Percentiles rank a stretch among this genome's conserved stretches.
Conservation (phyloP, 2,329 filamentous ascomycete species). For the Xylaria polymorpha region DNA sequence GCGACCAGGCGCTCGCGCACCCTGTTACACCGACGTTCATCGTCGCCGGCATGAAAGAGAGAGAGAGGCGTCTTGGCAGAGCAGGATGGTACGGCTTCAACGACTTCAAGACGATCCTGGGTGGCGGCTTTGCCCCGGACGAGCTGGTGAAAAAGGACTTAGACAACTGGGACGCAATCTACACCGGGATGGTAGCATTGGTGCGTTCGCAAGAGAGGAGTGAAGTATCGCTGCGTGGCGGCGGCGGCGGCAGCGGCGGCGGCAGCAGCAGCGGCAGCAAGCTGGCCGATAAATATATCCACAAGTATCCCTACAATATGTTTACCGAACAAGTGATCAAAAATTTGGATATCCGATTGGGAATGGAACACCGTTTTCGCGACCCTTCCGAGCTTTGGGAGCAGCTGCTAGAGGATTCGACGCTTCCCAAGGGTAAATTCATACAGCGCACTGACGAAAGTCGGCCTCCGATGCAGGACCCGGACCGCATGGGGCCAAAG, state of each 20-base stretch:
- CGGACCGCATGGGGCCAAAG: neutral
- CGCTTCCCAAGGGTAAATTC: conserved; percentile 12
- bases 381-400: conserved; percentile 28
- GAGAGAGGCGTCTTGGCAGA: neutral
- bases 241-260: neutral
- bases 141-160: conserved; percentile 3
- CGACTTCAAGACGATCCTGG: conserved; percentile 30
- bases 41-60: conserved; percentile 8
- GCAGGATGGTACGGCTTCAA: conserved; percentile 11
- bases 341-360: neutral
- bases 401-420: conserved; percentile 24
- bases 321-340: neutral
- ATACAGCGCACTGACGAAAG: neutral
- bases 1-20: neutral
- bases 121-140: conserved; percentile 27
- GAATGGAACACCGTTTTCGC: conserved; percentile 5
- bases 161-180: too few relatives aligned
- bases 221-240: conserved; percentile 26
- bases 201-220: conserved; percentile 1
- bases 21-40: conserved; percentile 15
- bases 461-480: conserved; percentile 32
- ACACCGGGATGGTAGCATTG: conserved; percentile 21
- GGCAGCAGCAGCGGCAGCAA: neutral
- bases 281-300: conserved; percentile 3
- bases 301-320: neutral